Conservation (phyloP, 2,329 filamentous ascomycete genomes). For the Verticillium isaacii region DNA sequence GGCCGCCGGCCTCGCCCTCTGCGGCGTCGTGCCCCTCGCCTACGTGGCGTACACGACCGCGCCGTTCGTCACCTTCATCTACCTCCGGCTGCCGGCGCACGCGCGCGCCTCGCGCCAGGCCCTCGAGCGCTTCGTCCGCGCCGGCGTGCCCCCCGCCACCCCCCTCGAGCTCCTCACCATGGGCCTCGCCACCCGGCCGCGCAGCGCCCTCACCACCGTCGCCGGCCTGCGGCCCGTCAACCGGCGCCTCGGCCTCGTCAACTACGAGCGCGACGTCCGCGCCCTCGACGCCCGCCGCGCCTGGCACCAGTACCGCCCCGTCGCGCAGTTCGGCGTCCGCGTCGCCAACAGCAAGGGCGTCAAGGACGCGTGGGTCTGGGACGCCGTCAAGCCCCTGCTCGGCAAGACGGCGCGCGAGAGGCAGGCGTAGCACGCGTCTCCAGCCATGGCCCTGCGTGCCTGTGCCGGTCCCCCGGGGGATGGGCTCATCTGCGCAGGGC, state of each 20-base stretch:
- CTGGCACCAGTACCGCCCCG: slow-evolving; percentile 36
- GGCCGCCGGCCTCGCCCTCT: slow-evolving; percentile 34
- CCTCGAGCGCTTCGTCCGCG: slow-evolving; percentile 46
- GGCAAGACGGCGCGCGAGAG: slow-evolving; percentile 15
- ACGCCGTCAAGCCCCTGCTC: slow-evolving; percentile 27
- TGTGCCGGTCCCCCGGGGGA: too few species aligned
- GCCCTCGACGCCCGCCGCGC: slow-evolving; percentile 25
- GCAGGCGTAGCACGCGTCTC: not conserved
- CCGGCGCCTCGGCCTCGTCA: slow-evolving; percentile 33
- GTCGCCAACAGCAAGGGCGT: slow-evolving; percentile 23
- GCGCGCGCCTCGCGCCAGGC: slow-evolving; percentile 57
- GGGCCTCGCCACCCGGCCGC: slow-evolving; percentile 49
- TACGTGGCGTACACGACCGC: slow-evolving; percentile 60
- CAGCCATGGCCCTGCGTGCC: too few species aligned
- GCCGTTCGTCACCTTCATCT: slow-evolving; percentile 69
- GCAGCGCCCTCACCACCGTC: slow-evolving; percentile 37
- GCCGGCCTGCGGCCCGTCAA: slow-evolving; percentile 27
- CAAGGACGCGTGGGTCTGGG: slow-evolving; percentile 37
- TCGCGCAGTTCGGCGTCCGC: slow-evolving; percentile 33
- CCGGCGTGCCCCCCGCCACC: slow-evolving; percentile 35
- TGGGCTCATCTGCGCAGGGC: too few species aligned
- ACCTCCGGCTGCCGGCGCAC: slow-evolving; percentile 61
- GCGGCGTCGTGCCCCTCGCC: slow-evolving; percentile 59
- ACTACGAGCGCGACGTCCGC: slow-evolving; percentile 30
- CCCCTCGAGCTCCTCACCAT: slow-evolving; percentile 50